Conservation (phyloP, 2,329 filamentous ascomycete genomes). For the Cladosporium sp. region DNA sequence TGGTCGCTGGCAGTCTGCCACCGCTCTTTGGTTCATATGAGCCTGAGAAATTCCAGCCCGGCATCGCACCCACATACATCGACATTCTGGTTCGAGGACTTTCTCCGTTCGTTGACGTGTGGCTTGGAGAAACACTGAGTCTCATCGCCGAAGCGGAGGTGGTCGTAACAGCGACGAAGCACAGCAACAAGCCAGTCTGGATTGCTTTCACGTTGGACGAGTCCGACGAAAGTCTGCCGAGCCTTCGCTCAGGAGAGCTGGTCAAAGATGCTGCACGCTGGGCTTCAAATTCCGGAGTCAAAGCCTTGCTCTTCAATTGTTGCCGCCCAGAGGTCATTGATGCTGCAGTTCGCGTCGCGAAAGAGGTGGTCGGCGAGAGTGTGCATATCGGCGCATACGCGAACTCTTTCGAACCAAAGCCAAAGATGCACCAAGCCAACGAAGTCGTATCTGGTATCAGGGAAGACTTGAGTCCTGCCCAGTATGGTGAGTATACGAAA, state of each 20-base stretch:
- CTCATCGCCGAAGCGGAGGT: conserved; percentile 18
- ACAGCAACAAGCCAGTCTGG: conserved; percentile 9
- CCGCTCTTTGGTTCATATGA: conserved; percentile 21
- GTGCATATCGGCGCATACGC: conserved; percentile 12
- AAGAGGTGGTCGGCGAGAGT: background rate
- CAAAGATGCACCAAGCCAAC: conserved; percentile 3
- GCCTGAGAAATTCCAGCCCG: conserved; percentile 12
- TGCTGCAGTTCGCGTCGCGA: background rate
- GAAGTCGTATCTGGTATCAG: conserved; percentile 5
- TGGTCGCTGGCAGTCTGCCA: conserved; percentile 16
- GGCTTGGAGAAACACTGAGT: conserved; percentile 19
- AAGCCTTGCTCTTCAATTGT: conserved; percentile 15
- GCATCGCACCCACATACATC: background rate
- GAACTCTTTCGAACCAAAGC: conserved; percentile 14
- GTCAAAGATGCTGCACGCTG: conserved; percentile 14
- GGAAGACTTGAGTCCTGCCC: background rate
- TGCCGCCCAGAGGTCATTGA: conserved; percentile 11
- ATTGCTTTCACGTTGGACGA: conserved; percentile 15
- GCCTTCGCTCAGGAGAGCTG: conserved; percentile 12
- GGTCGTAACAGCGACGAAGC: background rate
- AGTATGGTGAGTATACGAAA: conserved; percentile 5
- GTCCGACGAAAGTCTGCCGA: background rate
- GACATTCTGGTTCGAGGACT: background rate
- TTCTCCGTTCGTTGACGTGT: background rate
- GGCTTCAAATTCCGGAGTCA: conserved; percentile 5